phyloP scores from a whole-genome alignment of 495 filamentous ascomycete genomes.

The Gamarada debralockiae region DNA sequence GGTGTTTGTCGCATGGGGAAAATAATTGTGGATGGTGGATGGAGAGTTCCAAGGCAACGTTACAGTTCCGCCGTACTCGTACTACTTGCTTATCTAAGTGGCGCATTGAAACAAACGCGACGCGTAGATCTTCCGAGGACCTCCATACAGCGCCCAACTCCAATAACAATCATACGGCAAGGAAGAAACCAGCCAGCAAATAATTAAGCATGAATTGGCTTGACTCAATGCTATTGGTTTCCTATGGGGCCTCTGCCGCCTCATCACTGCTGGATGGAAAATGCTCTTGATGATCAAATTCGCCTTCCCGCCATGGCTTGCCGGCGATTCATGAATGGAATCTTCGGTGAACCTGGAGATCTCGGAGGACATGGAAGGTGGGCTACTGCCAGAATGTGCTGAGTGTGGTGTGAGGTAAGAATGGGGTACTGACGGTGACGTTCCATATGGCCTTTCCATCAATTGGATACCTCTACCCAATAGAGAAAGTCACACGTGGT shows the following conservation, averaged over 20 bases:
- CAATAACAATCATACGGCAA: not conserved
- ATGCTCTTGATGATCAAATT: too few relatives aligned
- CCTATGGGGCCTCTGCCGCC: not conserved
- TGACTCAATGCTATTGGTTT: too few relatives aligned
- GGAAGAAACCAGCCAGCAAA: not conserved
- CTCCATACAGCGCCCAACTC: not conserved
- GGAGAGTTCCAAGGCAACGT: conserved; percentile 3
- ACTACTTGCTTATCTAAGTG: conserved; percentile 8
- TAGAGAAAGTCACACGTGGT: conserved; percentile 14
- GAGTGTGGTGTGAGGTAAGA: not conserved
- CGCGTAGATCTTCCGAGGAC: not conserved
- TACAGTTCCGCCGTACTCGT: not conserved
- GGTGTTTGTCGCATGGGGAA: not conserved
- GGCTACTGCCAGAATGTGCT: too few relatives aligned
- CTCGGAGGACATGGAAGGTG: not conserved
- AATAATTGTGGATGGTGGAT: not conserved
- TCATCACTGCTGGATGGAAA: not conserved
- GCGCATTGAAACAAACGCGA: too few relatives aligned
- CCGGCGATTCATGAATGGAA: too few relatives aligned
- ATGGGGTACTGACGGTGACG: conserved; percentile 22
- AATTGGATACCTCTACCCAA: conserved; percentile 12
- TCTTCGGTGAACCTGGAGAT: too few relatives aligned
- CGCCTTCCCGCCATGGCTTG: too few relatives aligned
- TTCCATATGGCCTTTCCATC: conserved; percentile 16
- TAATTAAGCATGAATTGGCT: not conserved